These are phyloP conservation scores for Fennellomyces sp. DNA, from an alignment of 371 early-diverging fungal species.

Conservation along the genomic window DNA sequence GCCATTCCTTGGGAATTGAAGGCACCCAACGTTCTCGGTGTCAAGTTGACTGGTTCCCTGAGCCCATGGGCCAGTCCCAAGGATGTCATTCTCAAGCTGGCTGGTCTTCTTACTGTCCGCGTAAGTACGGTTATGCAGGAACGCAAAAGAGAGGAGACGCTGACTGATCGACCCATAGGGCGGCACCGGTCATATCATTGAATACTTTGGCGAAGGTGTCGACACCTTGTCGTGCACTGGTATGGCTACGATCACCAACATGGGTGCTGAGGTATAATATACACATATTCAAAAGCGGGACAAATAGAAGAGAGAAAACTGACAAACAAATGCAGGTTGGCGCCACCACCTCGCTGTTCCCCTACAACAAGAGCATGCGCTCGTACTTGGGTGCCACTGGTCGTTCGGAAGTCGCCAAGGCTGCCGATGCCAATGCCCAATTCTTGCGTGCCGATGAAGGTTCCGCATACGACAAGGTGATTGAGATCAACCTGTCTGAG, in stretches of 20 bases:
- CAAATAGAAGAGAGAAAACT: not conserved
- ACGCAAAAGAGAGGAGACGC: slow-evolving; percentile 16
- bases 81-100: slow-evolving; percentile 88
- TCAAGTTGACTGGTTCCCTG: slow-evolving; percentile 87
- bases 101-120: slow-evolving; percentile 85
- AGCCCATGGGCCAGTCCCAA: slow-evolving; percentile 92
- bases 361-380: slow-evolving; percentile 79
- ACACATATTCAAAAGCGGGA: slow-evolving; percentile 19
- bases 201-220: slow-evolving; percentile 92
- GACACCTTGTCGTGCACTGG: slow-evolving; percentile 89
- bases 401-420: slow-evolving; percentile 71
- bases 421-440: slow-evolving; percentile 60
- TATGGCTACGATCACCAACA: slow-evolving; percentile 96
- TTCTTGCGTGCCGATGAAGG: slow-evolving; percentile 60
- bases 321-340: slow-evolving; percentile 68
- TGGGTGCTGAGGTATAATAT: slow-evolving; percentile 97
- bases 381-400: slow-evolving; percentile 81
- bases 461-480: slow-evolving; percentile 81
- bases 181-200: slow-evolving; percentile 90
- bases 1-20: slow-evolving; percentile 94
- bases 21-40: slow-evolving; percentile 93
- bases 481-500: slow-evolving; percentile 87
- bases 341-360: slow-evolving; percentile 93
- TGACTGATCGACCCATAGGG: slow-evolving; percentile 48
- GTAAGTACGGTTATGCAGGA: slow-evolving; percentile 63